Base-by-base conservation (phyloP, 139 green algal genomes). In the Astrephomene gubernaculifera region DNA sequence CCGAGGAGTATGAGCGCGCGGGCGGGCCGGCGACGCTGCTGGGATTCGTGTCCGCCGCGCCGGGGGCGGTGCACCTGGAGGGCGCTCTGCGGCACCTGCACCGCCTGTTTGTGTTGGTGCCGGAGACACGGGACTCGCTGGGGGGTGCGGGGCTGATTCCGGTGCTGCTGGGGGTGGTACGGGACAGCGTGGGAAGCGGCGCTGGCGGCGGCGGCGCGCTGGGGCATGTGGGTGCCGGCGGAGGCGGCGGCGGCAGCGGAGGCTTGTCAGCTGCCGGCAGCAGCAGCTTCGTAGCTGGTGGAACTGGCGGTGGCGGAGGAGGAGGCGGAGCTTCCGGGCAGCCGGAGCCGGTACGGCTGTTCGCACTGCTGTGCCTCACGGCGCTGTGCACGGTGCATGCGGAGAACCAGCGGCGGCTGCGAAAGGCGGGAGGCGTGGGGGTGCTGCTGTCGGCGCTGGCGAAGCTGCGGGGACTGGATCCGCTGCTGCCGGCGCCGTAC, bases 51-150 rank as follows among this genome's bases (percentile, higher is more conserved):
- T 53, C 41, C 45, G 1, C 71, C 21, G 31, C 73, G n/a, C 27
- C 72, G 2, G 65, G 24, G 6, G 27, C 78, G 12, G 31, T 6
- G 7, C 84, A 88, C 52, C 63, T 88, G 29, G 87, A 91, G 79
- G 81, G 53, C 22, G 87, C 82, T 19, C 68, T 93, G 72, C 64
- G 90, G 0, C 82, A 89, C 36, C 57, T 93, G 85, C 87, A 91
- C 39, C 70, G 54, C 27, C 72, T 93, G 38, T 74, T 87, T 27
- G 31, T 17, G 0, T 27, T 52, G 27, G 86, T 87, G 45, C 81
- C 87, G 25, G 85, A 71, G 22, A 86, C 85, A 41, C 74, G 83
- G 9, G 79, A 87, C 27, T 67, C 67, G 7, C 43, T 92, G 1
- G 86, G 86, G 6, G 80, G 35, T 3, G 72, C 52, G 35, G 90